These are phyloP conservation scores for Hypoxylon trugodes DNA, from an alignment of 495 filamentous ascomycete genomes.

Conservation along the genomic window DNA sequence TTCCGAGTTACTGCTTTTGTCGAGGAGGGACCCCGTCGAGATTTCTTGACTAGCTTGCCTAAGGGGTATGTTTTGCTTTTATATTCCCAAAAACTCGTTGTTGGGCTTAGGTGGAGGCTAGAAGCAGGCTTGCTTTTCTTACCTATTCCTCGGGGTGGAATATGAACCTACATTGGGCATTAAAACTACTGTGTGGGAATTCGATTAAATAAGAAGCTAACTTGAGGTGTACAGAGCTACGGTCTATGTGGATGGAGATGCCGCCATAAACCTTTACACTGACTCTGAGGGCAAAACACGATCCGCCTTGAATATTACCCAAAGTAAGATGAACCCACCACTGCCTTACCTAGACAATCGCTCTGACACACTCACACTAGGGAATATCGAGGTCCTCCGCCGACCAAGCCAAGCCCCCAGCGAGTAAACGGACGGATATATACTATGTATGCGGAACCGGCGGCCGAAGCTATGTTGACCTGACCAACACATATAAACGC, in stretches of 20 bases:
- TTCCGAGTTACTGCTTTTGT: conserved; percentile 75
- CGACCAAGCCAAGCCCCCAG: conserved; percentile 46
- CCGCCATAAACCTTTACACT: conserved; percentile 65
- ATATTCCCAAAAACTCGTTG: too few species aligned
- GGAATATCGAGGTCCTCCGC: conserved; percentile 67
- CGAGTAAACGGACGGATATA: conserved; percentile 7
- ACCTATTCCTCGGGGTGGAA: too few species aligned
- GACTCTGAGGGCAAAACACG: conserved; percentile 70
- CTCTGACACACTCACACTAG: conserved; percentile 46
- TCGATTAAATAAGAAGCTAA: too few species aligned
- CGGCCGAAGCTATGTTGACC: background rate
- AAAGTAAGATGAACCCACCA: conserved; percentile 65
- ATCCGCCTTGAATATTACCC: conserved; percentile 67
- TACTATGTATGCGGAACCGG: background rate
- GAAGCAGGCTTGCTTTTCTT: background rate
- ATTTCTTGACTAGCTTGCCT: conserved; percentile 68
- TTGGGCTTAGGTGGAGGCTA: too few species aligned
- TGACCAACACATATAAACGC: background rate
- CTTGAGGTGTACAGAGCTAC: conserved; percentile 48
- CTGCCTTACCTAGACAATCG: background rate
- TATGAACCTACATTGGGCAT: too few species aligned
- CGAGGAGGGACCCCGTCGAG: conserved; percentile 66
- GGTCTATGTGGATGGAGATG: conserved; percentile 79
- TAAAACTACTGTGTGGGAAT: too few species aligned
- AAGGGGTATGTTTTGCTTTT: conserved; percentile 73